Conservation (phyloP, 768 basidiomycete species). For the Russula emetica region DNA sequence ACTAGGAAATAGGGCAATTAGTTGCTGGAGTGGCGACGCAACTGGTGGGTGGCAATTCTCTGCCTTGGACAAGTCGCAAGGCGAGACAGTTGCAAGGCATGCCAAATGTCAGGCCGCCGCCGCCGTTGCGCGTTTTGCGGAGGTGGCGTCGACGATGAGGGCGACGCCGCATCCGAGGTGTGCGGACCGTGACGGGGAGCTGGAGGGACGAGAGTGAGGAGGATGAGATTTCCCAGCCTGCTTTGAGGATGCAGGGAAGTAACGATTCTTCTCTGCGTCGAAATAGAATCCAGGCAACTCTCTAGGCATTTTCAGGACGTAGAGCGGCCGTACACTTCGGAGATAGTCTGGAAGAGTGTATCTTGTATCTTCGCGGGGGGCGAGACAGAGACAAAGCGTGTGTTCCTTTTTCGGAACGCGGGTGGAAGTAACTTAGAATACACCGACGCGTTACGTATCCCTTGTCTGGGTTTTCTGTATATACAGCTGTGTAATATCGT, state of each 20-base stretch:
- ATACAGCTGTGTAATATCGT: no score
- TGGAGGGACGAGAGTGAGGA: neutral
- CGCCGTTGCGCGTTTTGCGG: neutral
- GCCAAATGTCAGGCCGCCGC: constrained; percentile 7
- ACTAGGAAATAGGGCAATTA: constrained; percentile 1
- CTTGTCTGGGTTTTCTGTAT: neutral
- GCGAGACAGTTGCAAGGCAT: constrained; percentile 11
- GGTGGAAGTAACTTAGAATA: no score
- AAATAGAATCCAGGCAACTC: constrained; percentile 33
- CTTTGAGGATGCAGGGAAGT: constrained; percentile 31
- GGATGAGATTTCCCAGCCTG: constrained; percentile 1
- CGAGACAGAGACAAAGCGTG: neutral
- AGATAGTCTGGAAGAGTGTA: neutral
- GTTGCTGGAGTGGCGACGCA: constrained; percentile 10
- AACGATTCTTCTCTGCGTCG: constrained; percentile 28
- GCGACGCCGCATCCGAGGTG: constrained; percentile 1
- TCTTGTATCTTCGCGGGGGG: neutral
- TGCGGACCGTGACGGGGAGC: neutral
- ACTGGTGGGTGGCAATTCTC: constrained; percentile 19
- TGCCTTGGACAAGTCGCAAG: constrained; percentile 15
- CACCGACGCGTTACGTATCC: neutral
- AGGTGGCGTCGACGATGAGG: neutral
- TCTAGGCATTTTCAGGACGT: constrained; percentile 23
- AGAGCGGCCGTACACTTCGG: constrained; percentile 9
- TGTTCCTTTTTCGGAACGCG: neutral